Conservation (phyloP, 306 rosid species). For the Lathyrus aphaca region DNA sequence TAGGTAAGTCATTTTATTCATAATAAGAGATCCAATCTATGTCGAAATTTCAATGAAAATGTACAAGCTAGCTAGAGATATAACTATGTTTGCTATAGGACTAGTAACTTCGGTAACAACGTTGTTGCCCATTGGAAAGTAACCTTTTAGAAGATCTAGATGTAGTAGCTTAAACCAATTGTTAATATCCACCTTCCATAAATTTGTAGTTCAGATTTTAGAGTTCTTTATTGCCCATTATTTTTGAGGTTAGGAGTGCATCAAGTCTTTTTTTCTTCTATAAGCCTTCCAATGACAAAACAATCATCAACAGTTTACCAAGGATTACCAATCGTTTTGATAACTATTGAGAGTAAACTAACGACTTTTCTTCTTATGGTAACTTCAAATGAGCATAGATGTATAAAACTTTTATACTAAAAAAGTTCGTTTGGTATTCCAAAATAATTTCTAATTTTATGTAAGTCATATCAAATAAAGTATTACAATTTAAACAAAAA, state of each 20-base stretch:
- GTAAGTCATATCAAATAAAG: not conserved
- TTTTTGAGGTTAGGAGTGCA: not conserved
- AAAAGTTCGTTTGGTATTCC: not conserved
- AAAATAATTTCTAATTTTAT: not conserved
- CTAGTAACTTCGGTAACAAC: no score
- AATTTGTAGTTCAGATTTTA: not conserved
- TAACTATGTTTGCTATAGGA: no score
- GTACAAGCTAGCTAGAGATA: no score
- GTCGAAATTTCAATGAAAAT: no score
- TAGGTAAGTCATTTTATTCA: no score
- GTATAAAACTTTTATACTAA: not conserved
- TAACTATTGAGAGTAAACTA: not conserved
- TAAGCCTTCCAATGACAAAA: not conserved
- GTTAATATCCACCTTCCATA: not conserved
- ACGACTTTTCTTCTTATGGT: not conserved
- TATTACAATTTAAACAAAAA: not conserved
- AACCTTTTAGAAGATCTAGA: not conserved
- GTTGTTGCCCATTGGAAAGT: no score
- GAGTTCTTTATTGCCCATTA: not conserved
- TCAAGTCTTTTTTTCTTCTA: not conserved
- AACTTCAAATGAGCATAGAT: no score
- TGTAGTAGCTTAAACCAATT: not conserved
- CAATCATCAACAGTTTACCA: not conserved
- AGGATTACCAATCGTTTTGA: constrained; percentile 10
- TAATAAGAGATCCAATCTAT: no score